Evolutionary conservation across 2,329 filamentous ascomycete genomes (phyloP), one percentile per base, ranked within the genome.

Genomic region (Pezicula carpinea): DNA sequence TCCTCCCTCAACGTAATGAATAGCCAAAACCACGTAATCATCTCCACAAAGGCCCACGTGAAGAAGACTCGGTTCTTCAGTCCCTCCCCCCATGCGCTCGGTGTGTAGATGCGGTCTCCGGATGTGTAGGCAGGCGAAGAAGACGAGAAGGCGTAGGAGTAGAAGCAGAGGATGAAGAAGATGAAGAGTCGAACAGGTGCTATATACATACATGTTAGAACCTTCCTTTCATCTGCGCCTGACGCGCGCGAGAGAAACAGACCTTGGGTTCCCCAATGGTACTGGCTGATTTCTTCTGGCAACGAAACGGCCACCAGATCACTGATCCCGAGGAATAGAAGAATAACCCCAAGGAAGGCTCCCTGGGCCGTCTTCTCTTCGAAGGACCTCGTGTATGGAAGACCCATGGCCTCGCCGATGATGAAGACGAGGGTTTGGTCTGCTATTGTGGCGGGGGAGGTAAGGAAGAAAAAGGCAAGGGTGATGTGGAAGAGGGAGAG

Each of bases 61-160:
- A 96, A 95, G 34, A 95, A 80, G 34, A 95, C 72, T 43, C 89
- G 80, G 64, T 95, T 95, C 71, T 91, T 89, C 58, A 96, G 67
- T 19, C 79, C 77, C 52, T 90, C 84, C 42, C 80, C 73, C 63
- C 75, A 60, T 56, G 75, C 66, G 76, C 61, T 65, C 59, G 41
- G 65, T 62, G 29, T 69, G 64, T 43, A 63, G 53, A 53, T 71
- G 69, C 22, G 59, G 49, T 43, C 61, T 53, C 11, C 57, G 19
- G 53, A 64, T 0, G 68, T 67, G 55, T 71, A 77, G 35, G 79
- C 50, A 1, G 76, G 74, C 1, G 76, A 77, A 2, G 71, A 70
- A 18, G 72, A 60, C 32, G 71, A 71, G 69, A 82, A 82, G 48
- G 80, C 59, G 64, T 83, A 89, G 23, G 79, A 76, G 66, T 89